Evolutionary conservation across 139 green algal species (phyloP), one percentile per base, ranked within the genome.

Genomic region (Penium margaritaceum): DNA sequence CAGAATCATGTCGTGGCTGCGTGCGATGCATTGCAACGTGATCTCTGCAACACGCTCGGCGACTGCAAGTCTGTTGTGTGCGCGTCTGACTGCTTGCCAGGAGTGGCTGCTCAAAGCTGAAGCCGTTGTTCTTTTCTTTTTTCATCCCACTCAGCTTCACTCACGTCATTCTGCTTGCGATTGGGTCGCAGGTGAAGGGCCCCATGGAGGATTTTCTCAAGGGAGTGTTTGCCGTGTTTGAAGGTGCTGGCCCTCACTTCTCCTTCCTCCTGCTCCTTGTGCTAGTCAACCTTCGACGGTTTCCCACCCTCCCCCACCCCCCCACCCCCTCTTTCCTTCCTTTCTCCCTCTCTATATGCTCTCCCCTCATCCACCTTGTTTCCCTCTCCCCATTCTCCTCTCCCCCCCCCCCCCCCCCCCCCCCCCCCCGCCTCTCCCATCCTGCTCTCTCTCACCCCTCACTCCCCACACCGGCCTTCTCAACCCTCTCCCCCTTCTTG

Each of bases 131-230:
- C n/a, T n/a, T n/a, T n/a, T n/a, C n/a, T n/a, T n/a, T n/a, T n/a
- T n/a, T n/a, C n/a, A n/a, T n/a, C n/a, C n/a, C n/a, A n/a, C n/a
- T n/a, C n/a, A n/a, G n/a, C n/a, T n/a, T n/a, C n/a, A n/a, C n/a
- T n/a, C n/a, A n/a, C n/a, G n/a, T n/a, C n/a, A n/a, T n/a, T n/a
- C n/a, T n/a, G n/a, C n/a, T n/a, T n/a, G n/a, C n/a, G n/a, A n/a
- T n/a, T n/a, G n/a, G n/a, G n/a, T n/a, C n/a, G 44, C 67, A 74
- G 67, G 70, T 73, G 7, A 14, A 82, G 9, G 63, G 76, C 19
- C 74, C 54, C 5, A 84, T 95, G 78, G 88, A 92, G 77, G 51
- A 57, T 0, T 95, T 95, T 76, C 71, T 95, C 6, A 81, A 79
- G 44, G 35, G 34, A 21, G 70, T 33, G 3, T 74, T 74, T 43